Evolutionary conservation across 331 rosid species (phyloP).

Genomic region (Pyrus hybrid): DNA sequence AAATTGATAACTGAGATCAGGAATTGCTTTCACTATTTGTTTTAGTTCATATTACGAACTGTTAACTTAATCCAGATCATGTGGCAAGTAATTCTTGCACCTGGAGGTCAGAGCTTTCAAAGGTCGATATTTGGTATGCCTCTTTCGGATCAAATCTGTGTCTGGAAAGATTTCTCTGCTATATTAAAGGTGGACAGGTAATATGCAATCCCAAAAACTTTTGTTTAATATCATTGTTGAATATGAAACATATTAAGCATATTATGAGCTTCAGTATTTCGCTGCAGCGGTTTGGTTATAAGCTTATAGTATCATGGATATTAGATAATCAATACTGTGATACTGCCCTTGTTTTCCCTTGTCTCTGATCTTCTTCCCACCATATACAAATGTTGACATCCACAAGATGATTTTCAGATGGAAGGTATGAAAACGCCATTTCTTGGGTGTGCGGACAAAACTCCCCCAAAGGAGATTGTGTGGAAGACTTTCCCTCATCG

Average conservation of each 20-base stretch:
- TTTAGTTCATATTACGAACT: constrained; percentile 10
- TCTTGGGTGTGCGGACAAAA: constrained; percentile 46
- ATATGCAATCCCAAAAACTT: not conserved
- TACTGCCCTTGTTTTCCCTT: too few relatives aligned
- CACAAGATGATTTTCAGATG: too few relatives aligned
- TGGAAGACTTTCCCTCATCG: constrained; percentile 72
- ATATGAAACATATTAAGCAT: not conserved
- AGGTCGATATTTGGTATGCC: constrained; percentile 71
- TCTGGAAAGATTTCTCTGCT: constrained; percentile 67
- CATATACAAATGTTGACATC: too few relatives aligned
- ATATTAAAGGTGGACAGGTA: constrained; percentile 86
- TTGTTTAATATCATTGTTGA: not conserved
- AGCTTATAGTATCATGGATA: too few relatives aligned
- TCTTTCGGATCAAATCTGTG: constrained; percentile 82
- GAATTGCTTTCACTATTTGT: not conserved
- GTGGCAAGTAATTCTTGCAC: constrained; percentile 19
- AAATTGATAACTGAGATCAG: constrained; percentile 2
- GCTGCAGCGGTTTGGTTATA: too few relatives aligned
- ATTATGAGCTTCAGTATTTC: not conserved
- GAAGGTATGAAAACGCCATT: too few relatives aligned
- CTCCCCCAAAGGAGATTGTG: constrained; percentile 47
- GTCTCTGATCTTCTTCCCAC: too few relatives aligned
- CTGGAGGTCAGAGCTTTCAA: constrained; percentile 75
- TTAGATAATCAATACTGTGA: too few relatives aligned
- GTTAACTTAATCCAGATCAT: constrained; percentile 39